Evolutionary conservation across 306 rosid species (phyloP), one percentile per base, ranked within the genome.

Genomic region (Lathyrus sativus): DNA sequence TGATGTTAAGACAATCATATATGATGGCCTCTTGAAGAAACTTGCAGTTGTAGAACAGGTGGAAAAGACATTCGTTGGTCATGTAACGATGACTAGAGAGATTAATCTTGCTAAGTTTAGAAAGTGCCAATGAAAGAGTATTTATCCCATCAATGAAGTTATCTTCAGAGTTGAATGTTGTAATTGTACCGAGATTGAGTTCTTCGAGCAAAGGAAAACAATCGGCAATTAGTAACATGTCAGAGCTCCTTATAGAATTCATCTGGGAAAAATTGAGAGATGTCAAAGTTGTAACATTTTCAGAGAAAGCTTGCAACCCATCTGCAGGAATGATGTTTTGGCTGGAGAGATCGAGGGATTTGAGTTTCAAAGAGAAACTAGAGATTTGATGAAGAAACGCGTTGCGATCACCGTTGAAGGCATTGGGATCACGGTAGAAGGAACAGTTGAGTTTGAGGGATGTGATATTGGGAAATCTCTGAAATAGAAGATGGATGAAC

Each of bases 151-250:
- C 11, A 4, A 42, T 12, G 13, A 42, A 9, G 46, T 3, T 42
- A 42, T 13, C 6, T 12, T 3, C 5, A 29, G 4, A 1, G 33
- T 29, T 4, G 2, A 29, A 29, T 29, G 1, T 29, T 29, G 5
- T 2, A 11, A 11, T 11, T 11, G 0, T 3, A 3, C 4, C 5
- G 1, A 42, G 9, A 8, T 46, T 7, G 1, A 90, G 86, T 65
- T 85, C 84, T 68, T 85, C 77, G 6, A 87, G 91, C 7, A 37
- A 17, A 4, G 91, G 85, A 68, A 90, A 83, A 8, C 53, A 75
- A 0, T 75, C 26, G 2, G 79, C 82, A 0, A 89, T 83, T 44
- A 63, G 43, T 13, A 38, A 2, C 37, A 87, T 62, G 77, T 83
- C 79, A 0, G 9, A 6, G 60, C 65, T 73, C 3, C 5, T 39